These are phyloP conservation scores for Lasiodiplodia citricola DNA, from an alignment of 2,329 filamentous ascomycete genomes.

Conservation along the genomic window DNA sequence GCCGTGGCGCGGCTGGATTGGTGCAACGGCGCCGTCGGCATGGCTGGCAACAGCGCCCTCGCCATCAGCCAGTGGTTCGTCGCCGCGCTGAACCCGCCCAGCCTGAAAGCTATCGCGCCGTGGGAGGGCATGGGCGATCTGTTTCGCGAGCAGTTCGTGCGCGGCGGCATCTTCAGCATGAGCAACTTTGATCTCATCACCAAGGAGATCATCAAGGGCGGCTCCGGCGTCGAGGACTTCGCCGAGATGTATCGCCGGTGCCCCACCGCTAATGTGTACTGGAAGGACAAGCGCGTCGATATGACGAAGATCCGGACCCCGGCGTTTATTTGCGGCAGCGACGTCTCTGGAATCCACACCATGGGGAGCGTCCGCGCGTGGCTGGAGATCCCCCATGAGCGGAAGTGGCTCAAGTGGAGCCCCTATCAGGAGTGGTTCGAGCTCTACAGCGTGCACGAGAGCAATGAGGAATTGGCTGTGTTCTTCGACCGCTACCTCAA, in stretches of 20 bases:
- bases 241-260: constrained; percentile 49
- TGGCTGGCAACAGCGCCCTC: constrained; percentile 53
- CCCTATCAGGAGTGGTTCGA: constrained; percentile 34
- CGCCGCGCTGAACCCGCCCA: constrained; percentile 49
- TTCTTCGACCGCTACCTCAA: constrained; percentile 57
- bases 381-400: constrained; percentile 30
- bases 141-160: constrained; percentile 54
- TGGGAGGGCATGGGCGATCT: constrained; percentile 56
- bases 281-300: constrained; percentile 34
- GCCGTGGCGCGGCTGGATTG: constrained; percentile 48
- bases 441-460: constrained; percentile 29
- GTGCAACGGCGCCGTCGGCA: constrained; percentile 52
- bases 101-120: constrained; percentile 51
- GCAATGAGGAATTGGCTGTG: constrained; percentile 30
- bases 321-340: constrained; percentile 31
- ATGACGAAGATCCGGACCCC: constrained; percentile 34
- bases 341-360: constrained; percentile 31
- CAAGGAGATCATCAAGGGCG: constrained; percentile 42
- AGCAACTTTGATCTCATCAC: constrained; percentile 52
- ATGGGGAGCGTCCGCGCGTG: constrained; percentile 33
- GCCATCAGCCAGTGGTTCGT: constrained; percentile 52
- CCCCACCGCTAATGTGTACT: constrained; percentile 35
- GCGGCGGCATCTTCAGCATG: constrained; percentile 45
- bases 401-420: constrained; percentile 35
- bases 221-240: constrained; percentile 48